Percentiles rank a stretch among this genome's conserved stretches.
Conservation (phyloP, 2,329 filamentous ascomycete species). For the Westerdykella ornata region DNA sequence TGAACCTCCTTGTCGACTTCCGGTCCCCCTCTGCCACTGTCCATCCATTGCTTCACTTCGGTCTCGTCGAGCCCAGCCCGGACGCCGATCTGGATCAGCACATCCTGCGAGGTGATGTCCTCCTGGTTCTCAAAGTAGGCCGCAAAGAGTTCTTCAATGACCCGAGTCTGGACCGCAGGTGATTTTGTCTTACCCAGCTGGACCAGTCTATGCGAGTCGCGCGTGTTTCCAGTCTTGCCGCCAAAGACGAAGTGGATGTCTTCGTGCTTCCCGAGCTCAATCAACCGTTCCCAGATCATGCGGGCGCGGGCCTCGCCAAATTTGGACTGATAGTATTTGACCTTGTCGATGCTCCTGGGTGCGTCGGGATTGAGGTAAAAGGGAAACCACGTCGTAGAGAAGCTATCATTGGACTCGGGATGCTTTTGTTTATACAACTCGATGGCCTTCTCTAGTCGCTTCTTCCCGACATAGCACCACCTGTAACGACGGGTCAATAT, state of each 20-base stretch:
- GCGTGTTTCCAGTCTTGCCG: slow-evolving; percentile 66
- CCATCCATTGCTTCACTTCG: slow-evolving; percentile 42
- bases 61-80: slow-evolving; percentile 40
- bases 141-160: slow-evolving; percentile 37
- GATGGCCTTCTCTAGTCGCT: slow-evolving; percentile 67
- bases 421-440: slow-evolving; percentile 56
- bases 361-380: slow-evolving; percentile 71
- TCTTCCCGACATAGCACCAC: slow-evolving; percentile 68
- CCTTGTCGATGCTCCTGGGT: slow-evolving; percentile 50
- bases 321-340: slow-evolving; percentile 54
- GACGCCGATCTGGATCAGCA: slow-evolving; percentile 38
- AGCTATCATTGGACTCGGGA: slow-evolving; percentile 58
- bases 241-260: slow-evolving; percentile 69
- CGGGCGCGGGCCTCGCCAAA: slow-evolving; percentile 57
- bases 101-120: slow-evolving; percentile 41
- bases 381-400: slow-evolving; percentile 67
- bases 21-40: slow-evolving; percentile 39
- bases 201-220: slow-evolving; percentile 66
- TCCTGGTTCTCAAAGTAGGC: slow-evolving; percentile 45
- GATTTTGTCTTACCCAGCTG: slow-evolving; percentile 58
- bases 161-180: slow-evolving; percentile 42
- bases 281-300: slow-evolving; percentile 54
- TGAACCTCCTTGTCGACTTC: slow-evolving; percentile 44
- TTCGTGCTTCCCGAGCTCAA: slow-evolving; percentile 53
- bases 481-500: slow-evolving; percentile 11